phyloP scores from a whole-genome alignment of 139 green algal species.

The Chlorella sp. region DNA sequence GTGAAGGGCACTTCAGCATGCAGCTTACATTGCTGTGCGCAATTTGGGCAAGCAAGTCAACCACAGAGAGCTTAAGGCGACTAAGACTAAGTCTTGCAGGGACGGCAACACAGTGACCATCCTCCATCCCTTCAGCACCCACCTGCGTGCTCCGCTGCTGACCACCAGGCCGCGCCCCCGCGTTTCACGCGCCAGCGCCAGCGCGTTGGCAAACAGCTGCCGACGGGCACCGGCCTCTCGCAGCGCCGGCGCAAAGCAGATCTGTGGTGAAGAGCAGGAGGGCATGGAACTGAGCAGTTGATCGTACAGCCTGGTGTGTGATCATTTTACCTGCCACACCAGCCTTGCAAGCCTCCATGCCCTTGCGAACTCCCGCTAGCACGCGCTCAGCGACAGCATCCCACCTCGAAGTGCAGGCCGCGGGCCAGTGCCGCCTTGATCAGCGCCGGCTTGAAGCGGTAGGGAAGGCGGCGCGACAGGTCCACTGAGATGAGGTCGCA shows the following conservation, averaged over 20 bases:
- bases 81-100: too few relatives aligned
- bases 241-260: slow-evolving; percentile 52
- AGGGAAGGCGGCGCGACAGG: slow-evolving; percentile 50
- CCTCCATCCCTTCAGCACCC: too few relatives aligned
- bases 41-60: too few relatives aligned
- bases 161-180: slow-evolving; percentile 64
- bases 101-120: too few relatives aligned
- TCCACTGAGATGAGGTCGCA: slow-evolving; percentile 75
- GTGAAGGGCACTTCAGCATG: too few relatives aligned
- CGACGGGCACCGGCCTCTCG: slow-evolving; percentile 49
- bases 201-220: slow-evolving; percentile 66
- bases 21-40: too few relatives aligned
- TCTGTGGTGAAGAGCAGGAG: slow-evolving; percentile 16
- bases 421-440: slow-evolving; percentile 59
- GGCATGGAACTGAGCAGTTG: background rate
- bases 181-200: slow-evolving; percentile 56
- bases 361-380: too few relatives aligned
- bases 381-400: too few relatives aligned
- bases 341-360: background rate
- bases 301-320: background rate
- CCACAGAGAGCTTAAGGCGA: too few relatives aligned
- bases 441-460: slow-evolving; percentile 49
- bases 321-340: too few relatives aligned
- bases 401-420: slow-evolving; percentile 74
- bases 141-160: slow-evolving; percentile 58